These are phyloP conservation scores for Colletotrichum sp. DNA, from an alignment of 2,329 filamentous ascomycete genomes.

Conservation along the genomic window DNA sequence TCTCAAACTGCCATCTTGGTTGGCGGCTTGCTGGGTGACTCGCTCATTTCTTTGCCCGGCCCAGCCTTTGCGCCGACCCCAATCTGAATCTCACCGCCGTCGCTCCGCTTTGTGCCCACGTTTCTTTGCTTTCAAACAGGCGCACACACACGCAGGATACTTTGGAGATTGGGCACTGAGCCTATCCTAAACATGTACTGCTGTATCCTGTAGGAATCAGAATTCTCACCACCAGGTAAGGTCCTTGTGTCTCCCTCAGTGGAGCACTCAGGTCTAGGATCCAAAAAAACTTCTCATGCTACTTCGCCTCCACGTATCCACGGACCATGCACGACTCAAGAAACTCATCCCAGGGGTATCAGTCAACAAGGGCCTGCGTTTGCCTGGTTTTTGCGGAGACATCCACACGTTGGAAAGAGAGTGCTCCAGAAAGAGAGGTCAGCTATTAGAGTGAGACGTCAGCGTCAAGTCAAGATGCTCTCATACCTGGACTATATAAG, in stretches of 20 bases:
- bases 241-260: constrained; percentile 6
- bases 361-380: constrained; percentile 16
- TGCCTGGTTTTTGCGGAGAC: constrained; percentile 25
- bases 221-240: constrained; percentile 7
- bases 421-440: background rate
- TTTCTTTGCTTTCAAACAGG: background rate
- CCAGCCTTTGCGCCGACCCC: background rate
- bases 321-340: constrained; percentile 21
- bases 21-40: constrained; percentile 2
- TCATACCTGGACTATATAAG: constrained; percentile 14
- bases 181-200: background rate
- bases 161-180: background rate
- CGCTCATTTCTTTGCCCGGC: background rate
- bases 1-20: background rate
- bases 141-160: background rate
- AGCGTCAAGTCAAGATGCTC: constrained; percentile 16
- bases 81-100: background rate
- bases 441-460: constrained; percentile 5
- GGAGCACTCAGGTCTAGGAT: constrained; percentile 12
- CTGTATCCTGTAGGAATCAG: constrained; percentile 2
- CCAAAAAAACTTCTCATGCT: constrained; percentile 19
- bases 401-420: background rate
- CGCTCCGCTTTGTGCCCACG: background rate
- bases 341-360: constrained; percentile 18
- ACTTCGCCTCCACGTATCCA: constrained; percentile 23